Conservation (phyloP, 1,139 yeast species). For the Yarrowia galli region DNA sequence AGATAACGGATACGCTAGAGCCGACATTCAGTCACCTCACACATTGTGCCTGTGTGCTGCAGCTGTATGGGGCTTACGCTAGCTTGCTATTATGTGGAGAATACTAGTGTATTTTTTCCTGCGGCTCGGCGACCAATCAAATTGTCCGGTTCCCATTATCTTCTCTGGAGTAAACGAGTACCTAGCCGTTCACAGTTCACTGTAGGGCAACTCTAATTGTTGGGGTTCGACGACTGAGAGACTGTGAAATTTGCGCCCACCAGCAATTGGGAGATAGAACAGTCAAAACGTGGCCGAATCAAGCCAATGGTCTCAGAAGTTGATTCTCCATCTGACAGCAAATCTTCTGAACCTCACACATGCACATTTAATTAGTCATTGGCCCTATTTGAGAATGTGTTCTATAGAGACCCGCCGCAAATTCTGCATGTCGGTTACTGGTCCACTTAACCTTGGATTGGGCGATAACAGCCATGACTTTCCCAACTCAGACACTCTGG, state of each 20-base stretch:
- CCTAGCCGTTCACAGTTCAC: slow-evolving; percentile 14
- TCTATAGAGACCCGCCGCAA: not conserved
- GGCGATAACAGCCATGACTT: slow-evolving; percentile 34
- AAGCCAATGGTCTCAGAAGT: not conserved
- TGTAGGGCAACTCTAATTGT: not conserved
- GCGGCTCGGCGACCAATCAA: not conserved
- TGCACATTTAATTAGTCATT: slow-evolving; percentile 4
- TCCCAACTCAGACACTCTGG: slow-evolving; percentile 6
- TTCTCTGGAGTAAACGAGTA: too few species aligned
- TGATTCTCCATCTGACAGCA: not conserved
- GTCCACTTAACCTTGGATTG: slow-evolving; percentile 22
- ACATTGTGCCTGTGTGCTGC: slow-evolving; percentile 5
- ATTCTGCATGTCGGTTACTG: slow-evolving; percentile 29
- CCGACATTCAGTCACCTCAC: slow-evolving; percentile 21
- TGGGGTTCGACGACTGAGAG: not conserved
- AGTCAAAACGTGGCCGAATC: not conserved
- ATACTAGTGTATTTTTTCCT: not conserved
- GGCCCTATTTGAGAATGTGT: not conserved
- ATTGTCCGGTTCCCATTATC: not conserved
- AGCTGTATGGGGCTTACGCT: not conserved
- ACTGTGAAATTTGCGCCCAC: not conserved
- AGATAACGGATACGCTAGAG: slow-evolving; percentile 35
- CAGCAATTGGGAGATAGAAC: not conserved
- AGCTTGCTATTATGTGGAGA: slow-evolving; percentile 1
- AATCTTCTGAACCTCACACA: not conserved